A percentile compares a stretch with the other conserved stretches of the same genome.
phyloP scores from a whole-genome alignment of 768 basidiomycete species.

The Podaxis rugospora region DNA sequence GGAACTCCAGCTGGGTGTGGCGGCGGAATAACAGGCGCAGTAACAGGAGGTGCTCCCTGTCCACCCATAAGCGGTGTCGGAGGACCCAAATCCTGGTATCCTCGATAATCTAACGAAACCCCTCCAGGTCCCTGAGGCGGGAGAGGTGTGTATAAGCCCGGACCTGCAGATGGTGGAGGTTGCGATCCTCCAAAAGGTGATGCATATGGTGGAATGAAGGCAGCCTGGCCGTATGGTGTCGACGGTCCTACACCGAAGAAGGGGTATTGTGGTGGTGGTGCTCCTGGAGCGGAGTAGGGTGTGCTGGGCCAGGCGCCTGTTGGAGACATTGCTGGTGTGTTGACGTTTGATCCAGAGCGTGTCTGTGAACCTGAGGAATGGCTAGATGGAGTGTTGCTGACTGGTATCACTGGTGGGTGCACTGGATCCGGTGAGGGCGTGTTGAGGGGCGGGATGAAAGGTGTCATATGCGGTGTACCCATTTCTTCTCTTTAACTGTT shows the following conservation, averaged over 20 bases:
- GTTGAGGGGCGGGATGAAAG: conserved; percentile 16
- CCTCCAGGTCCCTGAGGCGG: conserved; percentile 2
- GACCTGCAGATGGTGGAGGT: neutral
- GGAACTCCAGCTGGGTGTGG: neutral
- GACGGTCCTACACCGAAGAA: neutral
- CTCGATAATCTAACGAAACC: conserved; percentile 7
- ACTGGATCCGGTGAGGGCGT: conserved; percentile 5
- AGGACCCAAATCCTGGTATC: neutral
- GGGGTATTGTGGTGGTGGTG: neutral
- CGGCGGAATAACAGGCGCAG: neutral
- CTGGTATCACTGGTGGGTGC: conserved; percentile 7
- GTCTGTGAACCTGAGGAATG: neutral
- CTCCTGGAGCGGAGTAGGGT: neutral
- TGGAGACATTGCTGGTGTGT: conserved; percentile 1
- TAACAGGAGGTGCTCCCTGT: neutral
- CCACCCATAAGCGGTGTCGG: neutral
- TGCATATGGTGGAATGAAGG: neutral
- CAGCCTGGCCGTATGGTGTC: neutral
- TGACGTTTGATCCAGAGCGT: neutral
- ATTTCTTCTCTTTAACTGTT: neutral
- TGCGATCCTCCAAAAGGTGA: conserved; percentile 3
- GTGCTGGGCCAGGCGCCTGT: neutral
- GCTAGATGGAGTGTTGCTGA: neutral
- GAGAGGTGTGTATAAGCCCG: neutral
- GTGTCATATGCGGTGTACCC: conserved; percentile 1